These are phyloP conservation scores for Endoconidiophora laricicola DNA, from an alignment of 2,329 filamentous ascomycete genomes.

Conservation along the genomic window DNA sequence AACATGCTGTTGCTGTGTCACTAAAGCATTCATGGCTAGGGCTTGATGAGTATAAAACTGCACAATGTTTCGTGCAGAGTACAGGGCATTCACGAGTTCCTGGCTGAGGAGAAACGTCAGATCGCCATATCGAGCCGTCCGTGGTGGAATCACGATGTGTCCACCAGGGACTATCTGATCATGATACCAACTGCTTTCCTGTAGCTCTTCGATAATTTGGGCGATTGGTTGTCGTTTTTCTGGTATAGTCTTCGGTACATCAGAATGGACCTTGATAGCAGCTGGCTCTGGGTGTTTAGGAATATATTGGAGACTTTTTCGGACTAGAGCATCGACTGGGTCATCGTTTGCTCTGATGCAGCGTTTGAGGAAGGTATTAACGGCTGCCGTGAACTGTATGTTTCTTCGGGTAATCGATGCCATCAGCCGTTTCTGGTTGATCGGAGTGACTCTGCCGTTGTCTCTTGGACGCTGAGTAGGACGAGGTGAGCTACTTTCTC, in stretches of 20 bases:
- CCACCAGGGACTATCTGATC: slow-evolving; percentile 88
- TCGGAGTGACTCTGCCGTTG: slow-evolving; percentile 24
- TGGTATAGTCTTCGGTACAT: slow-evolving; percentile 56
- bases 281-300: slow-evolving; percentile 9
- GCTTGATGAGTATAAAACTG: slow-evolving; percentile 83
- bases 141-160: slow-evolving; percentile 76
- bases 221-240: slow-evolving; percentile 62
- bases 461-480: slow-evolving; percentile 85
- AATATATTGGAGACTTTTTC: slow-evolving; percentile 45
- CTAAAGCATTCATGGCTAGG: slow-evolving; percentile 77
- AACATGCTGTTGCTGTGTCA: slow-evolving; percentile 59
- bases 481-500: slow-evolving; percentile 30
- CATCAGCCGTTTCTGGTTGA: slow-evolving; percentile 7
- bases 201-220: slow-evolving; percentile 74
- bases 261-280: slow-evolving; percentile 17
- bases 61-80: slow-evolving; percentile 77
- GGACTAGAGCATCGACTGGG: slow-evolving; percentile 46
- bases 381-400: slow-evolving; percentile 59
- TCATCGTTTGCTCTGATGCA: slow-evolving; percentile 50
- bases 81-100: slow-evolving; percentile 84
- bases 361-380: slow-evolving; percentile 59
- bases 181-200: slow-evolving; percentile 70
- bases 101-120: slow-evolving; percentile 78
- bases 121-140: slow-evolving; percentile 66
- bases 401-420: slow-evolving; percentile 75